phyloP scores from a whole-genome alignment of 441 rosid genomes.

The Eruca vesicaria region DNA sequence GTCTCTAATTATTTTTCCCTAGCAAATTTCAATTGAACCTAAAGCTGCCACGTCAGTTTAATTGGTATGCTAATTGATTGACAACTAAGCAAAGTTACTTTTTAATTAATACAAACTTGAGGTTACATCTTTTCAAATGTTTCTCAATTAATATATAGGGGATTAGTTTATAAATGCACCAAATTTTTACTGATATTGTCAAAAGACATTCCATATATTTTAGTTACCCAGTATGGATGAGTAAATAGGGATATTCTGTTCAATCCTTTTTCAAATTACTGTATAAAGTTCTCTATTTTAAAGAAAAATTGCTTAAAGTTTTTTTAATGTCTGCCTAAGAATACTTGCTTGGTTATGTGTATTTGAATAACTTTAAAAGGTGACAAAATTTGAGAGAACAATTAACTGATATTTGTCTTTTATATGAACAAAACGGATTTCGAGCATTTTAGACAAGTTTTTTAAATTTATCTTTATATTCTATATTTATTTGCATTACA shows the following conservation, averaged over 20 bases:
- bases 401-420: not conserved
- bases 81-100: too few relatives aligned
- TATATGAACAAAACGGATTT: not conserved
- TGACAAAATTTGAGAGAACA: not conserved
- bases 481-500: too few relatives aligned
- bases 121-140: too few relatives aligned
- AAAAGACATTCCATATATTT: not conserved
- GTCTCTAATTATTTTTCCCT: too few relatives aligned
- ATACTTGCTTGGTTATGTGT: too few relatives aligned
- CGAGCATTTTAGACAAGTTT: not conserved
- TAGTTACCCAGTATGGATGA: not conserved
- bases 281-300: not conserved
- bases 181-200: not conserved
- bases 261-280: not conserved
- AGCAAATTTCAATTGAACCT: too few relatives aligned
- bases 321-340: too few relatives aligned
- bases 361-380: not conserved
- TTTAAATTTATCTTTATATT: not conserved
- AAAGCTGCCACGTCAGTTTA: too few relatives aligned
- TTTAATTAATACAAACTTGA: too few relatives aligned
- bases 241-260: not conserved
- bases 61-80: too few relatives aligned
- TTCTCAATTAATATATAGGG: too few relatives aligned
- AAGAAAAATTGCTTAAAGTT: not conserved
- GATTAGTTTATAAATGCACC: too few relatives aligned